Base-by-base conservation (phyloP, 345 rosid genomes). In the Gynandropsis gynandra region DNA sequence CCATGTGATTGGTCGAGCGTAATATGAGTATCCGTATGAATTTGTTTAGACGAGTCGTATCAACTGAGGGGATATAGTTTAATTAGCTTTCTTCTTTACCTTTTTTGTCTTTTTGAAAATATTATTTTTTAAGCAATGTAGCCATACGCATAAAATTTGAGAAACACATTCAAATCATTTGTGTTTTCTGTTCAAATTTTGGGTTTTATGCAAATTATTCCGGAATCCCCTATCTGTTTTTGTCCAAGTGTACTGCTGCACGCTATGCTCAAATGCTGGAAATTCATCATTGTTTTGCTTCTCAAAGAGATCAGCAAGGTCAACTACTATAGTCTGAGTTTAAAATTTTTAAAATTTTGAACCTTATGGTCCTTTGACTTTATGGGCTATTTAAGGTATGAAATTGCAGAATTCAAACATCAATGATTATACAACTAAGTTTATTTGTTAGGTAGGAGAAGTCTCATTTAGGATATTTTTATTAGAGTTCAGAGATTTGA, bases 291-390 rank as follows among this genome's bases (percentile, higher is more conserved):
- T 5, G 2, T 24, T 24, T 24, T 24, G 5, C 29, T 24, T 5
- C 29, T 24, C 29, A 5, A 24, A 5, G 29, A 24, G 4, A 24
- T 24, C 18, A 40, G 27, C 27, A 5, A 31, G 21, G 50, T 59
- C 50, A 50, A 59, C 2, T 0, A 50, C 13, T 10, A 59, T 4
- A 48, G 8, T 40, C 49, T 47, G 18, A 12, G 31, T 16, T 42
- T 43, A 12, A 13, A 11, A 29, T 14, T 31, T 1, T 19, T 31
- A 20, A 59, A 31, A 18, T 17, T 31, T 6, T 24, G 8, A 12
- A 38, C 16, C n/a, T 47, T 37, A 16, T 18, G 44, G 51, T 34
- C 14, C 11, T 20, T 56, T 45, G 61, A 55, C 48, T 54, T 27
- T 41, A 41, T 12, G 41, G 50, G 10, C 10, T 33, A 42, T 15